Evolutionary conservation across 352 stramenopile genomes (phyloP).

Genomic region (Globisporangium mamillatum): DNA sequence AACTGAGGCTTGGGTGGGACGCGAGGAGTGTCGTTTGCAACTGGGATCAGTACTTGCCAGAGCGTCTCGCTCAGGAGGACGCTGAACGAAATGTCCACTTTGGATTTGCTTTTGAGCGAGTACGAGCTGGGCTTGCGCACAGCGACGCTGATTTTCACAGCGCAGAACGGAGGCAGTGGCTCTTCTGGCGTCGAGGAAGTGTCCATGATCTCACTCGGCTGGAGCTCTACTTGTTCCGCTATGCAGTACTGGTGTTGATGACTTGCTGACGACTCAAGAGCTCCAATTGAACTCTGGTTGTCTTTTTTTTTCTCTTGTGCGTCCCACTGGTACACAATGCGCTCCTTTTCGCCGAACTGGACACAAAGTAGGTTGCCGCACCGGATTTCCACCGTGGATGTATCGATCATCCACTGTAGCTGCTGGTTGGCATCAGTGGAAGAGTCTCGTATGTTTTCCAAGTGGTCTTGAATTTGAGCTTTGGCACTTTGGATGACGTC

Average conservation of each 20-base stretch:
- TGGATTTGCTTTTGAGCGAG: constrained; percentile 7
- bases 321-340: constrained; percentile 17
- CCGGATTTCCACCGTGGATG: constrained; percentile 8
- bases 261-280: not conserved
- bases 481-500: not conserved
- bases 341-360: constrained; percentile 5
- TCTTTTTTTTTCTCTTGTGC: not conserved
- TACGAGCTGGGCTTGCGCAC: constrained; percentile 13
- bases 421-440: not conserved
- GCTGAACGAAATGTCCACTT: not conserved
- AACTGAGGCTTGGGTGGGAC: constrained; percentile 18
- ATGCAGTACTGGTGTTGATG: constrained; percentile 8
- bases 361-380: constrained; percentile 10
- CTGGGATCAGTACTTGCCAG: constrained; percentile 27
- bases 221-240: not conserved
- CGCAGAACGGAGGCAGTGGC: constrained; percentile 13
- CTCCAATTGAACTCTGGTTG: not conserved
- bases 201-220: constrained; percentile 10
- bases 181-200: constrained; percentile 10
- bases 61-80: constrained; percentile 16
- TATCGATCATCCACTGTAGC: constrained; percentile 10
- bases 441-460: not conserved
- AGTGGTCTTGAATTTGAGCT: not conserved
- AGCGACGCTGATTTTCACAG: constrained; percentile 2
- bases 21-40: constrained; percentile 19